Conservation (phyloP, 352 stramenopile genomes). For the Phytopythium litorale region DNA sequence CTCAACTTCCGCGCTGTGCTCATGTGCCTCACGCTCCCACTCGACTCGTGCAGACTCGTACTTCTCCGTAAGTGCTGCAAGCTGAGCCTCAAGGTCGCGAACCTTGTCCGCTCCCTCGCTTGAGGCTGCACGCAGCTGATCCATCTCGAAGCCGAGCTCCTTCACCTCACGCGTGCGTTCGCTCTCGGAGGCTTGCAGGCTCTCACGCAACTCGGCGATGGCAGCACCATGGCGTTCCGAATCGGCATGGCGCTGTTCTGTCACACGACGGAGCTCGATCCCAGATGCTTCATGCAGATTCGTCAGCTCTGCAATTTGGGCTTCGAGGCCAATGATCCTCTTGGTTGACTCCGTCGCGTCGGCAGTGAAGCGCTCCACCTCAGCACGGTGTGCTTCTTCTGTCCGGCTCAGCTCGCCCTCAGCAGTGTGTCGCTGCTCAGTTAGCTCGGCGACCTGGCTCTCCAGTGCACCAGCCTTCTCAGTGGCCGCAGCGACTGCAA, state of each 20-base stretch:
- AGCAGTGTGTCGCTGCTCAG: constrained; percentile 3
- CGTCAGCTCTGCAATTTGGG: background rate
- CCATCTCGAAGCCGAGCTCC: background rate
- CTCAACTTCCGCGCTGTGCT: background rate
- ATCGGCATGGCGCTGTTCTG: background rate
- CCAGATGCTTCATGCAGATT: background rate
- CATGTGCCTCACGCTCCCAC: background rate
- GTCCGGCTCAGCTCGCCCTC: constrained; percentile 4
- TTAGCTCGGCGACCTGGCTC: constrained; percentile 18
- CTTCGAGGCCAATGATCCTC: background rate
- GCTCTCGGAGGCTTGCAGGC: background rate
- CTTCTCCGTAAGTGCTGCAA: background rate
- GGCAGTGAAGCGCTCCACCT: background rate
- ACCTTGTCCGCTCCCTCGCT: background rate
- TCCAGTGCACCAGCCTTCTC: constrained; percentile 16
- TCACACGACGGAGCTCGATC: background rate
- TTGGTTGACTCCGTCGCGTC: background rate
- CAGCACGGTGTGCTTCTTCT: background rate
- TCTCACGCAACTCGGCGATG: background rate
- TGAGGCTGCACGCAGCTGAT: background rate
- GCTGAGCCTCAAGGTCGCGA: background rate
- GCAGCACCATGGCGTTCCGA: background rate
- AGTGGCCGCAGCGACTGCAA: background rate
- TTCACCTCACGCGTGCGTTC: background rate
- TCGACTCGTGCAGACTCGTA: background rate